Evolutionary conservation across 78 protist genomes (phyloP).

Genomic region (Isochrysis galbana): DNA sequence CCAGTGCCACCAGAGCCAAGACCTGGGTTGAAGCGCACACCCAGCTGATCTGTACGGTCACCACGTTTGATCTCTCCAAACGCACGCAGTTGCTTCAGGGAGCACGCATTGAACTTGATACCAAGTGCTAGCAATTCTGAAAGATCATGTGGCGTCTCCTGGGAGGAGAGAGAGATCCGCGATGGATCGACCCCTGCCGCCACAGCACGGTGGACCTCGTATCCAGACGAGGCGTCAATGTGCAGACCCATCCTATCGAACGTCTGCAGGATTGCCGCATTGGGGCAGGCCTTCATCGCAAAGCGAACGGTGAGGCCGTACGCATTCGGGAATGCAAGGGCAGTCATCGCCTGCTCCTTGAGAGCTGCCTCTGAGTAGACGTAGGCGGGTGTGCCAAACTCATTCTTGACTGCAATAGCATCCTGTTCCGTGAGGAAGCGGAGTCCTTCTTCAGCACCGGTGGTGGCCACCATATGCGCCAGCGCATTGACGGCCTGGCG

Average conservation of each 20-base stretch:
- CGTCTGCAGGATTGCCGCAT: constrained; percentile 41
- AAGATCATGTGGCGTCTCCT: constrained; percentile 31
- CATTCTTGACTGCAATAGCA: neutral
- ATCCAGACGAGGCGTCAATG: constrained; percentile 24
- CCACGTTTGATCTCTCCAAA: neutral
- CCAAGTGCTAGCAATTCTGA: neutral
- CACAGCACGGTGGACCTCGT: constrained; percentile 26
- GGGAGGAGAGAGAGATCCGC: constrained; percentile 30
- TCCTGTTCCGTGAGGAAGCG: neutral
- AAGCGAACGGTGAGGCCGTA: constrained; percentile 48
- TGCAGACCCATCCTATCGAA: constrained; percentile 4
- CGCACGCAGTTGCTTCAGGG: constrained; percentile 14
- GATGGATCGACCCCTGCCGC: constrained; percentile 16
- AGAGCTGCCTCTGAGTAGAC: neutral
- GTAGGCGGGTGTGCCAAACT: neutral
- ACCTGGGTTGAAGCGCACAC: constrained; percentile 49
- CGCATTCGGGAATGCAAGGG: constrained; percentile 45
- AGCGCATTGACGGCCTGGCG: too few species aligned
- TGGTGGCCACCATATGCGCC: neutral
- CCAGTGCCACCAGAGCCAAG: constrained; percentile 28
- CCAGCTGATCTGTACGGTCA: neutral
- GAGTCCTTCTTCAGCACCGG: neutral
- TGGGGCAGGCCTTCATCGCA: constrained; percentile 46
- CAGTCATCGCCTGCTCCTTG: neutral
- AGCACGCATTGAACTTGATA: constrained; percentile 47